Base-by-base conservation (phyloP, 805 yeast genomes). In the Monosporozyma unispora region DNA sequence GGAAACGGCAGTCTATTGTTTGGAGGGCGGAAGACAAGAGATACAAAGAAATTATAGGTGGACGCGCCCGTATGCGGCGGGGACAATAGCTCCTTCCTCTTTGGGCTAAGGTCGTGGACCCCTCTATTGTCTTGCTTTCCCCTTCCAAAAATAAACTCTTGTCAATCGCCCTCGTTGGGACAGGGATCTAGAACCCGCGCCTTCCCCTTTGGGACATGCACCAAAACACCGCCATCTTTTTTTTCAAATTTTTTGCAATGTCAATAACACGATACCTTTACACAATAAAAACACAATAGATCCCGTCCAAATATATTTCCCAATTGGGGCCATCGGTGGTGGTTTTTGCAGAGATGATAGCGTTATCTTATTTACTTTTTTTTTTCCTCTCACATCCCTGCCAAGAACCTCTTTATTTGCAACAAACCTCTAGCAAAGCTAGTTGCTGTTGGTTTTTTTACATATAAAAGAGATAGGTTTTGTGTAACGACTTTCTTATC, bases 131-230 rank as follows among this genome's bases (percentile, higher is more conserved):
- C n/a, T 16, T 7, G 16, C 35, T 8, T 8, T 5, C 27, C 27
- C 27, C 27, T 25, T 31, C 35, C 35, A 31, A 31, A 31, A 31
- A 31, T 31, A 31, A n/a, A 29, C 33, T 29, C 5, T 11, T 29
- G 8, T 12, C 33, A 31, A 31, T 31, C n/a, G 35, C 35, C 35
- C 35, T 31, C 18, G 16, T 31, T 12, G 35, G 44, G 44, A 14
- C 44, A 9, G 31, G 31, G 14, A 10, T 41, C 44, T 41, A 41
- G 44, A 41, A 41, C 44, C 23, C 40, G 21, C 21, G 44, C 35
- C 16, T 31, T 31, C 35, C 35, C 7, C 35, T 12, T 31, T 14
- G 35, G 35, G 35, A 31, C 35, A 31, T n/a, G 35, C 35, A 31
- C 35, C 35, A 31, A 31, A 31, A 31, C 35, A 31, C 35, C 35